Percentiles rank a stretch among this genome's conserved stretches.
Conservation (phyloP, 2,329 filamentous ascomycete species). For the Monosporascus ibericus region DNA sequence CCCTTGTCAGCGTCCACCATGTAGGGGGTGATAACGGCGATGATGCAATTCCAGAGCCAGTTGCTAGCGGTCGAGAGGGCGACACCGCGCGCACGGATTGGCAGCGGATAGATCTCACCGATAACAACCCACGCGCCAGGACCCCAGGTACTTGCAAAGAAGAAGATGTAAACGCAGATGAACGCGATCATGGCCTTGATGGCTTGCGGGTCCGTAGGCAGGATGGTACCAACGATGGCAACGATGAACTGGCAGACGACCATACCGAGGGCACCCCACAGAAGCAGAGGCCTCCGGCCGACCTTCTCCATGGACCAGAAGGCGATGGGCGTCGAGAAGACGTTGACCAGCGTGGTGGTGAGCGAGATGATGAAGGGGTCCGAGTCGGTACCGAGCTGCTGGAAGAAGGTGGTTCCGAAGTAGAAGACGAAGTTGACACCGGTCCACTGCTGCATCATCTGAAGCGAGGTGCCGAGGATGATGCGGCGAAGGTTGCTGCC, state of each 20-base stretch:
- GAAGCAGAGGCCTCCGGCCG: slow-evolving; percentile 73
- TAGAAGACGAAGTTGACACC: slow-evolving; percentile 90
- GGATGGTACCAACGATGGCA: slow-evolving; percentile 60
- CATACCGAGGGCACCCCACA: slow-evolving; percentile 77
- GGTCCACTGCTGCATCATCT: slow-evolving; percentile 80
- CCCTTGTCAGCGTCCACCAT: slow-evolving; percentile 55
- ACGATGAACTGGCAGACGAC: slow-evolving; percentile 82
- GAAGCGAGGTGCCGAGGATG: slow-evolving; percentile 64
- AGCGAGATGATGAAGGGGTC: slow-evolving; percentile 80
- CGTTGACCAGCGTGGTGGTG: slow-evolving; percentile 84
- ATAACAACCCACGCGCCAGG: slow-evolving; percentile 71
- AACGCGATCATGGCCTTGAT: slow-evolving; percentile 73
- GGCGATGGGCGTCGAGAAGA: slow-evolving; percentile 76
- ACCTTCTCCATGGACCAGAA: slow-evolving; percentile 81
- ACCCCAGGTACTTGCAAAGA: slow-evolving; percentile 89
- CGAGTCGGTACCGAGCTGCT: slow-evolving; percentile 66
- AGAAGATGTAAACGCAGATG: slow-evolving; percentile 90
- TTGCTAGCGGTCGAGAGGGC: slow-evolving; percentile 82
- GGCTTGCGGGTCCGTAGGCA: slow-evolving; percentile 37
- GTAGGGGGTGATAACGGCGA: slow-evolving; percentile 65
- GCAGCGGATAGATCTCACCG: slow-evolving; percentile 85
- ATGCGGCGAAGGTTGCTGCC: slow-evolving; percentile 66
- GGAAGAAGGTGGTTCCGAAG: slow-evolving; percentile 79
- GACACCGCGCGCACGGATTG: slow-evolving; percentile 82
- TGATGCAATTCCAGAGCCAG: slow-evolving; percentile 83